Evolutionary conservation across 441 rosid species (phyloP).

Genomic region (Gossypium laxum): DNA sequence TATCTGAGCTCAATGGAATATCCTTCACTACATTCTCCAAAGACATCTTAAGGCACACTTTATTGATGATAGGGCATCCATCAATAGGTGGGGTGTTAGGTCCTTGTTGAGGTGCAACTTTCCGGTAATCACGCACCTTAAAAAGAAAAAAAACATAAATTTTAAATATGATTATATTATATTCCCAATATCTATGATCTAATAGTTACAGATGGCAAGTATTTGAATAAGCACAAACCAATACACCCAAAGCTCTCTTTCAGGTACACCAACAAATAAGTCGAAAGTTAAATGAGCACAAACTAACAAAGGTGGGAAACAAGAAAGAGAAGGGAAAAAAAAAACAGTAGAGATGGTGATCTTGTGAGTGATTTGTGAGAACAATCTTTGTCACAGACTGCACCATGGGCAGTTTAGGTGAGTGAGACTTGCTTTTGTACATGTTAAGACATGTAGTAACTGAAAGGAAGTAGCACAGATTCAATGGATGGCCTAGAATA

Average conservation of each 20-base stretch:
- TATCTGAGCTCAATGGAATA: conserved; percentile 66
- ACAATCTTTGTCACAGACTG: not conserved
- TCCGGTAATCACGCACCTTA: conserved; percentile 82
- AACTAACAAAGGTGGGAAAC: not conserved
- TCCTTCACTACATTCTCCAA: conserved; percentile 88
- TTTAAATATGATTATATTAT: not conserved
- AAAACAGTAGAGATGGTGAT: not conserved
- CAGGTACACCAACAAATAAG: not conserved
- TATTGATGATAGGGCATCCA: conserved; percentile 43
- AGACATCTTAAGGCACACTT: conserved; percentile 66
- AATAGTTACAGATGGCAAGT: not conserved
- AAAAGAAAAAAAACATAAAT: conserved; percentile 17
- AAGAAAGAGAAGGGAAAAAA: not conserved
- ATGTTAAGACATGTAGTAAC: not conserved
- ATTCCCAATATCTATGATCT: not conserved
- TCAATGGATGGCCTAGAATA: not conserved
- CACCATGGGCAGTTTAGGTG: not conserved
- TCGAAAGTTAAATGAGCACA: not conserved
- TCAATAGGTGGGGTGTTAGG: conserved; percentile 23
- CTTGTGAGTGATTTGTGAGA: not conserved
- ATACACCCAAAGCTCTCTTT: not conserved
- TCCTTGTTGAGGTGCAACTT: conserved; percentile 44
- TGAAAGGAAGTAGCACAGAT: not conserved
- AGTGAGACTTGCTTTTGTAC: not conserved
- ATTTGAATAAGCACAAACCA: not conserved